Evolutionary conservation across 345 rosid species (phyloP), one percentile per base, ranked within the genome.

Genomic region (Triadica sebifera): DNA sequence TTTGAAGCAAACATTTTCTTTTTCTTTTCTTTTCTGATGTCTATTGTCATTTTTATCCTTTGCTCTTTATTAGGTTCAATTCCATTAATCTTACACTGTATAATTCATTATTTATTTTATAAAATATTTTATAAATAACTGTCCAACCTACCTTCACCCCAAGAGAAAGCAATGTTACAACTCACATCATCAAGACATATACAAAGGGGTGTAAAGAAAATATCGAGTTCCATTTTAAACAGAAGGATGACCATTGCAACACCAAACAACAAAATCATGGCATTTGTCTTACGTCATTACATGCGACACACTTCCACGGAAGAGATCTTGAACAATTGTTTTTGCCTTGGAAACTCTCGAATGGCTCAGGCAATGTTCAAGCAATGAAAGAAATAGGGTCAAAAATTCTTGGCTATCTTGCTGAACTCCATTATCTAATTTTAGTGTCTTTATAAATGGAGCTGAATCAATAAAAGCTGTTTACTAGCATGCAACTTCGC

Each of bases 361-460:
- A 79, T 87, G 86, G 75, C 85, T 85, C 46, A 92, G 81, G 77
- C 97, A 89, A 58, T 90, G 87, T 83, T 95, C 99, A 80, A 95
- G 98, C 85, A 95, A 85, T 78, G 99, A 93, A 75, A 95, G 90
- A 79, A 95, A 87, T 77, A 95, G 77, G 29, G 97, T 95, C 80
- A 91, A 82, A 75, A 95, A 95, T 89, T 95, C 99, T 74, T 92
- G 99, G 78, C 94, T 90, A 84, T 95, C 99, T 85, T 95, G 99
- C 69, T 95, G 99, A 75, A 90, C 88, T 68, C 92, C 99, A 75
- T 95, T 95, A 80, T 95, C 98, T 75, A 95, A 77, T 86, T 95
- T 96, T 51, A 95, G 83, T 5, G 98, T 87, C 82, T 83, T 88
- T 73, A 95, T 92, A 85, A 95, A 93, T 62, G 99, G 96, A 70